phyloP scores from a whole-genome alignment of 139 green algal species.

The Chlamydomonas asymmetrica region DNA sequence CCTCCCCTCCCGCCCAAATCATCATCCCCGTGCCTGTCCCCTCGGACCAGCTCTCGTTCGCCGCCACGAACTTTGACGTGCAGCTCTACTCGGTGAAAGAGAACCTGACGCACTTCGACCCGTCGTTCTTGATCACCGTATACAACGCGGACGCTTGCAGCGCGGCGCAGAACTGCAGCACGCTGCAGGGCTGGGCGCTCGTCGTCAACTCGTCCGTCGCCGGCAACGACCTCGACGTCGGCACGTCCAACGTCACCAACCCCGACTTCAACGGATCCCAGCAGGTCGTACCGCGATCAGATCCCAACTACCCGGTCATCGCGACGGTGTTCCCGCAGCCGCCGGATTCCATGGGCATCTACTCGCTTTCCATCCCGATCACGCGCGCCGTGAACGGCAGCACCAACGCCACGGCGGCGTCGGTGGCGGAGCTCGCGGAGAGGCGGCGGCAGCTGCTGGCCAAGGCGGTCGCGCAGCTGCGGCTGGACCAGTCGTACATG shows the following conservation, averaged over 20 bases:
- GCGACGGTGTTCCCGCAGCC: no score
- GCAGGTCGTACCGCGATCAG: not conserved
- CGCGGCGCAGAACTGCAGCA: not conserved
- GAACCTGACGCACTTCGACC: conserved; percentile 1
- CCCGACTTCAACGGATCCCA: not conserved
- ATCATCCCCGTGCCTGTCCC: no score
- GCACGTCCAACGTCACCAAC: not conserved
- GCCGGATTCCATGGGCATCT: no score
- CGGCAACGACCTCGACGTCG: not conserved
- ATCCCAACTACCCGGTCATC: not conserved
- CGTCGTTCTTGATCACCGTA: not conserved
- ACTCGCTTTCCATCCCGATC: no score
- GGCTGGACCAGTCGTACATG: no score
- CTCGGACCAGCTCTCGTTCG: no score
- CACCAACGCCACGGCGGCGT: no score
- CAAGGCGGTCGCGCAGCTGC: no score
- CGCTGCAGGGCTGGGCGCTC: not conserved
- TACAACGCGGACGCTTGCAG: not conserved
- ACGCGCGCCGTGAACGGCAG: no score
- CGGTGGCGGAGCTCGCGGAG: no score
- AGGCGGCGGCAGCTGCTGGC: no score
- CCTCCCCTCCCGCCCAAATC: no score
- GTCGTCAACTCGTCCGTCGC: not conserved
- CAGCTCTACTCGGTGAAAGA: conserved; percentile 10
- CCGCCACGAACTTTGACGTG: conserved; percentile 1